Conservation (phyloP, 306 rosid genomes). For the Cicer cuneatum region DNA sequence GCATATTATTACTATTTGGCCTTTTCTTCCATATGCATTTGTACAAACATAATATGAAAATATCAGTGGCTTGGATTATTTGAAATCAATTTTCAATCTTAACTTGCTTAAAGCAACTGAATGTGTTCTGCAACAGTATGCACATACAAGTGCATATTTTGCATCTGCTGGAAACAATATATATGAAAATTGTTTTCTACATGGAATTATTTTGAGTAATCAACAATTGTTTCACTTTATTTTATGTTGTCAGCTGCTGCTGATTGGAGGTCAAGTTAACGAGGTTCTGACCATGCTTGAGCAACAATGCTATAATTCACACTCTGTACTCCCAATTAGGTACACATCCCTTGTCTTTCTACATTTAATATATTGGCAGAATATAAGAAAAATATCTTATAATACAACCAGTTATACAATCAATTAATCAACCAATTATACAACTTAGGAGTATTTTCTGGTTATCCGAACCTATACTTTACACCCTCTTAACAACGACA, state of each 20-base stretch:
- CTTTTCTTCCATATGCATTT: neutral
- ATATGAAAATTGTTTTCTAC: constrained; percentile 1
- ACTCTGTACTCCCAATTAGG: constrained; percentile 63
- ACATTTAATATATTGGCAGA: neutral
- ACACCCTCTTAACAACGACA: too few relatives aligned
- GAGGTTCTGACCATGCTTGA: constrained; percentile 64
- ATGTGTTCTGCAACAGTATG: neutral
- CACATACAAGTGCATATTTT: constrained; percentile 10
- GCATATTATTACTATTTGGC: neutral
- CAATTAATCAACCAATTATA: too few relatives aligned
- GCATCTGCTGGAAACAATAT: constrained; percentile 29
- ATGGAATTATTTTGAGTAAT: constrained; percentile 18
- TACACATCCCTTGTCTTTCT: constrained; percentile 44
- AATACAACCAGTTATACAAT: too few relatives aligned
- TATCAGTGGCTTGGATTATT: constrained; percentile 33
- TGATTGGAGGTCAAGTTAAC: constrained; percentile 74
- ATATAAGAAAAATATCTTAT: too few relatives aligned
- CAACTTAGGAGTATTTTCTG: too few relatives aligned
- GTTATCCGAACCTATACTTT: too few relatives aligned
- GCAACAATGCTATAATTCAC: constrained; percentile 54
- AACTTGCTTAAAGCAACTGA: constrained; percentile 12
- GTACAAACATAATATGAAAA: neutral
- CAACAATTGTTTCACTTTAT: constrained; percentile 30
- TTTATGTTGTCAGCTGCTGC: constrained; percentile 60
- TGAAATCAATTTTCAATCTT: constrained; percentile 23